Evolutionary conservation across 1,284 basidiomycete genomes (phyloP).

Genomic region (Pyrrhoderma noxium): DNA sequence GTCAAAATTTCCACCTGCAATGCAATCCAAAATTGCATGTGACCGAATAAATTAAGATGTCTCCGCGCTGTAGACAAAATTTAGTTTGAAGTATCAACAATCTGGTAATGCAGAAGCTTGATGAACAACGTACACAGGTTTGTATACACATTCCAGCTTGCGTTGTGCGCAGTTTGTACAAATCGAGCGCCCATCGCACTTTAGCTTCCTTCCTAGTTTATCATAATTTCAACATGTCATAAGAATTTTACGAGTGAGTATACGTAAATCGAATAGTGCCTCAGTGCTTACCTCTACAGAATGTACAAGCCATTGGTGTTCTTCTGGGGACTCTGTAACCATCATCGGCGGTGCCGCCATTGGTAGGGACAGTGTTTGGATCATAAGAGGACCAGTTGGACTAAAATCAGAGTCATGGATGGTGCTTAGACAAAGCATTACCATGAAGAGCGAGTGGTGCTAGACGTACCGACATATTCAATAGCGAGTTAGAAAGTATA

Average conservation of each 20-base stretch:
- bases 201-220: slow-evolving; percentile 18
- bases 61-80: background rate
- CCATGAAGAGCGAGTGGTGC: too few species aligned
- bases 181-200: slow-evolving; percentile 20
- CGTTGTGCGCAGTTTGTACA: slow-evolving; percentile 18
- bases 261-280: background rate
- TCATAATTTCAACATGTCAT: background rate
- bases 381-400: background rate
- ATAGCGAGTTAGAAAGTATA: too few species aligned
- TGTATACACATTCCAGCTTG: slow-evolving; percentile 18
- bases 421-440: too few species aligned
- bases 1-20: too few species aligned
- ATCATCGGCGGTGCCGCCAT: slow-evolving; percentile 11
- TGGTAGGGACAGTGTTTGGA: slow-evolving; percentile 5
- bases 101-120: background rate
- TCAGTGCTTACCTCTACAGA: slow-evolving; percentile 18
- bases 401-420: background rate
- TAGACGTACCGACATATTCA: too few species aligned
- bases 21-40: too few species aligned
- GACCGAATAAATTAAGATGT: background rate
- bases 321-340: slow-evolving; percentile 17
- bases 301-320: slow-evolving; percentile 20
- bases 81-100: background rate
- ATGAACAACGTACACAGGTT: slow-evolving; percentile 17
- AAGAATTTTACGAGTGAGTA: slow-evolving; percentile 1